Evolutionary conservation across 2,329 filamentous ascomycete genomes (phyloP).

Genomic region (Fusarium chlamydosporum): DNA sequence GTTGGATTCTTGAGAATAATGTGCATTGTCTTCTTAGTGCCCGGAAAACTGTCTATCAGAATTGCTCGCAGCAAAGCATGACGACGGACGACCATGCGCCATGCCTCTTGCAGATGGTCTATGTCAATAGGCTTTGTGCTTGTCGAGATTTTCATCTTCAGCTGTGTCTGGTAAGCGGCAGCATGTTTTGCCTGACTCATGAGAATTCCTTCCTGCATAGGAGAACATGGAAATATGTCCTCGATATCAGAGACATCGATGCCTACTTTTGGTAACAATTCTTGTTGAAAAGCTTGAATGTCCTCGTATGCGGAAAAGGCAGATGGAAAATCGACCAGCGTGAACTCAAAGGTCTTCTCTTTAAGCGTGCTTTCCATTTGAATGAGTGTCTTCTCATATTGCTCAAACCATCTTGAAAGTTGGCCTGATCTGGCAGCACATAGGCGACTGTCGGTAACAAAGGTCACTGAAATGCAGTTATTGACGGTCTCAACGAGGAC

Average conservation of each 20-base stretch:
- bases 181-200: conserved; percentile 3
- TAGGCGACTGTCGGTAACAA: no score
- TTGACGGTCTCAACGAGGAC: no score
- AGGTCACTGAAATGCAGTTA: no score
- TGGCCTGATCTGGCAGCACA: no score
- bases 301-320: neutral
- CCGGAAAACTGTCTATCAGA: neutral
- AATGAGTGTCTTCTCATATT: no score
- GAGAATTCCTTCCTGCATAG: conserved; percentile 1
- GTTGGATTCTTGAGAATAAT: neutral
- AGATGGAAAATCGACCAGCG: neutral
- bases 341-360: neutral
- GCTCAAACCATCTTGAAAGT: no score
- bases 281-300: neutral
- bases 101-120: neutral
- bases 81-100: neutral
- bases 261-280: neutral
- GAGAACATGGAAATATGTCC: conserved; percentile 1
- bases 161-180: neutral
- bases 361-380: neutral
- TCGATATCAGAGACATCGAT: neutral
- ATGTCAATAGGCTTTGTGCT: neutral
- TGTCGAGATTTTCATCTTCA: neutral
- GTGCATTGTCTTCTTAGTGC: conserved; percentile 2
- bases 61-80: neutral